Evolutionary conservation across 139 green algal species (phyloP), one percentile per base, ranked within the genome.

Genomic region (Asterochloris sp.): DNA sequence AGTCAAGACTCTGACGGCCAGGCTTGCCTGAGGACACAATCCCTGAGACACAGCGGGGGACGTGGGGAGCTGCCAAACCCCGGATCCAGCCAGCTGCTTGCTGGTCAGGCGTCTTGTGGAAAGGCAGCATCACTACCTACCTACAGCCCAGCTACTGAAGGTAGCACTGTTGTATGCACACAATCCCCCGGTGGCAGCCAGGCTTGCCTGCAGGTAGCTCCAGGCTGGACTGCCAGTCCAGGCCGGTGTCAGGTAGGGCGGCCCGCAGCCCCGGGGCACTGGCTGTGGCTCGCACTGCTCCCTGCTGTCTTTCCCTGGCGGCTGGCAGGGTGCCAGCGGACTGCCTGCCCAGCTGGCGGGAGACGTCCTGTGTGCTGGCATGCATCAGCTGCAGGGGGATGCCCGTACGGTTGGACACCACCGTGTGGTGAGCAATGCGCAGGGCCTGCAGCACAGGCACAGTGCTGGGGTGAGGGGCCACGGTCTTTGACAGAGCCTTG

Each of bases 381-480:
- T 96, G 94, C 78, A 93, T 71, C 66, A 96, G 84, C 80, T 92
- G 83, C n/a, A 97, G 84, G 12, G 84, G 78, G 54, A 94, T 87
- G 27, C 91, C 88, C 0, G 92, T 96, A 38, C 83, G 82, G 85
- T 97, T 97, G 73, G 85, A 88, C 6, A 96, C 81, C 64, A 95
- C 82, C n/a, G 95, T 29, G 77, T 95, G 89, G 0, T 91, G 89
- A 73, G 96, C 92, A 81, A 97, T 71, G 6, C 85, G 78, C 78
- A 95, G 86, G 23, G 90, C 83, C 79, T 91, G 84, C 76, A 69
- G 26, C 19, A 15, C 23, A 76, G 9, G 28, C 54, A 47, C 0
- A 73, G 23, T 17, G 17, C 15, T 27, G 66, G 17, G 19, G 21
- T 24, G 21, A 71, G 21, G 66, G 38, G 38, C 38, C 38, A 54